Base-by-base conservation (phyloP, 2,329 filamentous ascomycete genomes). In the Cadophora malorum region DNA sequence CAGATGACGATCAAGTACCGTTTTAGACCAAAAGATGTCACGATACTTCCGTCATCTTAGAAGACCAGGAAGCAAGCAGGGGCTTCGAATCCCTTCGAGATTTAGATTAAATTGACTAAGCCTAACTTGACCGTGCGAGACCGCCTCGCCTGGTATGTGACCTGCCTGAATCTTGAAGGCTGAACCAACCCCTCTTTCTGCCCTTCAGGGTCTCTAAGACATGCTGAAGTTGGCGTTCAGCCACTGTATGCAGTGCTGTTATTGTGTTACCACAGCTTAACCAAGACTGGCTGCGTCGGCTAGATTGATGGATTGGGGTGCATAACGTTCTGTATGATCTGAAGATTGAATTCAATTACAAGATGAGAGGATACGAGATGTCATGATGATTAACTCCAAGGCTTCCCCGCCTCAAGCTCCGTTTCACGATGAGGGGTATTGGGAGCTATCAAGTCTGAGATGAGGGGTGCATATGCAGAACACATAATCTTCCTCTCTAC, bases 401-500 rank as follows among this genome's bases (percentile, higher is more conserved):
- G 50, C 23, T 53, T 53, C 50, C 50, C 50, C 50, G 50, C 50
- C 25, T 31, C 12, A 53, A 31, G 45, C 19, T 25, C n/a, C 31
- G 53, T 56, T 56, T 56, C 28, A 53, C 4, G 12, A 19, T 31
- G 50, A 53, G 50, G 53, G 53, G 31, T 38, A 45, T 12, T 16
- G 16, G 14, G 10, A 45, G 41, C 41, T 45, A 12, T 45, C 12
- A 45, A 3, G 4, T 19, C 4, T 16, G 31, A 56, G 53, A 56
- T 21, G 53, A 56, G 53, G 53, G 28, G 53, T 56, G 33, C 53
- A 56, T 56, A 56, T 56, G 53, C 53, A 55, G 28, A 55, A 55
- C 52, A n/a, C 28, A 55, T 55, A 25, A 53, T 53, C 50, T 23
- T 31, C 12, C 12, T 53, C 14, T 53, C 25, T 53, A 9, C 50